Conservation (phyloP, 371 early-diverging fungal species). For the Actinomortierella wolfii region DNA sequence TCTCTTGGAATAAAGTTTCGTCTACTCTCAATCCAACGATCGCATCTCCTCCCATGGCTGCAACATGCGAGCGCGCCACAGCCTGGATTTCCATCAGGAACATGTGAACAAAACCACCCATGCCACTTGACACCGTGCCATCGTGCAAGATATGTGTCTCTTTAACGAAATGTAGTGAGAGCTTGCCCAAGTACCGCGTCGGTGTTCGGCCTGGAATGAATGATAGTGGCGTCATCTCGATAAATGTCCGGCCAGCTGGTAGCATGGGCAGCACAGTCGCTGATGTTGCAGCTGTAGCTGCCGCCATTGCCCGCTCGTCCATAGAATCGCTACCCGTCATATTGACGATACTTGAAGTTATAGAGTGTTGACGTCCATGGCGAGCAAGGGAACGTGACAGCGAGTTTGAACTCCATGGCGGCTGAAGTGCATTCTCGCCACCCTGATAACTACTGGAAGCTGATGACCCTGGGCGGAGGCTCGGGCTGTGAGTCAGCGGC, state of each 20-base stretch:
- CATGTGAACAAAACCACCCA: slow-evolving; percentile 63
- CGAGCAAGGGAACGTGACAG: neutral
- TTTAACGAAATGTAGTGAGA: slow-evolving; percentile 79
- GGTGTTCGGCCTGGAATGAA: slow-evolving; percentile 57
- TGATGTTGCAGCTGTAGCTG: neutral
- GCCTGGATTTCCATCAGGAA: slow-evolving; percentile 68
- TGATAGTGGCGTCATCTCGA: slow-evolving; percentile 52
- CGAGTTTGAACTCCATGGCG: too few relatives aligned
- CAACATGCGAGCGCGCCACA: slow-evolving; percentile 66
- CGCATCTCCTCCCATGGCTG: slow-evolving; percentile 73
- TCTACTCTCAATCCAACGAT: slow-evolving; percentile 66
- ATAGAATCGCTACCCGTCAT: neutral
- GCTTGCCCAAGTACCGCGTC: slow-evolving; percentile 60
- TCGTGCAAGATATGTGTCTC: slow-evolving; percentile 63
- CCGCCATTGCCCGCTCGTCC: neutral
- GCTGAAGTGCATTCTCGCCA: too few relatives aligned
- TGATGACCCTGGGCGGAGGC: too few relatives aligned
- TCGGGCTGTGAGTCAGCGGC: too few relatives aligned
- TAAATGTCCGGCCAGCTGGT: slow-evolving; percentile 43
- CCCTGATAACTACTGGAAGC: too few relatives aligned
- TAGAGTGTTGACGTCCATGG: slow-evolving; percentile 25
- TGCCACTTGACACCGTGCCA: slow-evolving; percentile 49
- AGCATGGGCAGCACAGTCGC: slow-evolving; percentile 28
- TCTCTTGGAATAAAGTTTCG: slow-evolving; percentile 59
- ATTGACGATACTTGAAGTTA: slow-evolving; percentile 10